phyloP scores from a whole-genome alignment of 2,329 filamentous ascomycete genomes.

The Paecilomyces formosus region DNA sequence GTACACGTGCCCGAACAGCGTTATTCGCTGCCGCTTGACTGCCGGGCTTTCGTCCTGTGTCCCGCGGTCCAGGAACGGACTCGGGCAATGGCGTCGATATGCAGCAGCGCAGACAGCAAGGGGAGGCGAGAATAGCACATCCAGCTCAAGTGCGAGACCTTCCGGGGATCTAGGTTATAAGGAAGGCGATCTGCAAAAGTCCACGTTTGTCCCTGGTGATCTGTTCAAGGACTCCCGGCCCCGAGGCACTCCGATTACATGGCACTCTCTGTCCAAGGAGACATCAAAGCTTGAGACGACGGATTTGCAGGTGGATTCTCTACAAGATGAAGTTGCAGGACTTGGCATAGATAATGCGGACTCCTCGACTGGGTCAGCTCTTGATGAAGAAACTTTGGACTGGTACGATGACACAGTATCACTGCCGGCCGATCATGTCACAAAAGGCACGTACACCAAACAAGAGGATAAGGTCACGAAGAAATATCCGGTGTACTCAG shows the following conservation, averaged over 20 bases:
- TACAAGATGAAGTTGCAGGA: background rate
- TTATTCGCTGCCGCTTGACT: conserved; percentile 22
- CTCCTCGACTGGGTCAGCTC: background rate
- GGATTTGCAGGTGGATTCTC: background rate
- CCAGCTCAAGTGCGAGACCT: background rate
- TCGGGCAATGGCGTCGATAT: conserved; percentile 15
- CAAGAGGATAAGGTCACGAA: background rate
- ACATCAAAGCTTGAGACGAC: background rate
- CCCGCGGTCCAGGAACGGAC: conserved; percentile 10
- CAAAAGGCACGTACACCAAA: background rate
- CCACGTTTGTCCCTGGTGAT: background rate
- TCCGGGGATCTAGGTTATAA: background rate
- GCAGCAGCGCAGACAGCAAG: background rate
- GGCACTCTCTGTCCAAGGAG: background rate
- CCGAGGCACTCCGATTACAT: background rate
- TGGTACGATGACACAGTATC: background rate
- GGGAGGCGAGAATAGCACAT: background rate
- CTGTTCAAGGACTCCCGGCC: background rate
- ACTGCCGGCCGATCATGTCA: background rate
- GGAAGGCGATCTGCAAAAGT: background rate
- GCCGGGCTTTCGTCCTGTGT: conserved; percentile 15
- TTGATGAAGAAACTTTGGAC: background rate
- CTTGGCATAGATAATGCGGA: background rate
- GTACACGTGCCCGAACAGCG: conserved; percentile 23
- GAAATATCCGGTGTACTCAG: background rate